phyloP scores from a whole-genome alignment of 192 early-diverging fungal species.

The Podila horticola region DNA sequence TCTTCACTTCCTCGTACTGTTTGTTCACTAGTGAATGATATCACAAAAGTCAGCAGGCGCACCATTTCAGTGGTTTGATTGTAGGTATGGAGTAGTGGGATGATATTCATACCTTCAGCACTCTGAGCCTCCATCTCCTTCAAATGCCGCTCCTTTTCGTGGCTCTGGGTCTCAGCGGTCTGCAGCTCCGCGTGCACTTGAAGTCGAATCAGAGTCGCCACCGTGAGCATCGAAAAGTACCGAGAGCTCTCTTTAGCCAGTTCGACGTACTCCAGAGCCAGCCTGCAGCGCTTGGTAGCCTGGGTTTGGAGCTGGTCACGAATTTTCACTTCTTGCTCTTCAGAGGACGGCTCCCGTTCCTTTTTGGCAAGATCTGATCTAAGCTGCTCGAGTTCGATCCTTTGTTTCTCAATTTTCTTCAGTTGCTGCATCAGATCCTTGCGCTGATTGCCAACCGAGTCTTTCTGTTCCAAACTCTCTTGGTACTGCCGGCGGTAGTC shows the following conservation, averaged over 20 bases:
- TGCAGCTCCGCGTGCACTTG: slow-evolving; percentile 39
- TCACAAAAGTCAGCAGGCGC: neutral
- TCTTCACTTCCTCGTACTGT: slow-evolving; percentile 58
- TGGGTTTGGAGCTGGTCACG: neutral
- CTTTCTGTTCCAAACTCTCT: slow-evolving; percentile 46
- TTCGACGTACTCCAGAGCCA: slow-evolving; percentile 25
- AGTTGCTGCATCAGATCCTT: slow-evolving; percentile 4
- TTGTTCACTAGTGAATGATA: slow-evolving; percentile 26
- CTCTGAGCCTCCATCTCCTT: slow-evolving; percentile 49
- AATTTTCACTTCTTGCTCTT: slow-evolving; percentile 39
- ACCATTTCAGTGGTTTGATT: too few species aligned
- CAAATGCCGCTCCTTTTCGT: slow-evolving; percentile 51
- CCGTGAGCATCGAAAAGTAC: slow-evolving; percentile 31
- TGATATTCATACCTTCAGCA: too few species aligned
- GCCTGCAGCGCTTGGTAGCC: slow-evolving; percentile 19
- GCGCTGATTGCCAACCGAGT: slow-evolving; percentile 7
- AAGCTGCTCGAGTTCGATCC: slow-evolving; percentile 23
- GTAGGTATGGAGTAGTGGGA: neutral
- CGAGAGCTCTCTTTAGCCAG: slow-evolving; percentile 26
- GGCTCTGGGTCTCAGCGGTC: slow-evolving; percentile 25
- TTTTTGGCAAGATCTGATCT: slow-evolving; percentile 19
- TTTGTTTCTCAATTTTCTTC: slow-evolving; percentile 32
- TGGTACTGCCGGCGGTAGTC: slow-evolving; percentile 32
- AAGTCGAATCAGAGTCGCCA: slow-evolving; percentile 37
- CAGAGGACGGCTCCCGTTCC: slow-evolving; percentile 18